phyloP scores from a whole-genome alignment of 192 early-diverging fungal species.

The Phlyctochytrium arcticum region DNA sequence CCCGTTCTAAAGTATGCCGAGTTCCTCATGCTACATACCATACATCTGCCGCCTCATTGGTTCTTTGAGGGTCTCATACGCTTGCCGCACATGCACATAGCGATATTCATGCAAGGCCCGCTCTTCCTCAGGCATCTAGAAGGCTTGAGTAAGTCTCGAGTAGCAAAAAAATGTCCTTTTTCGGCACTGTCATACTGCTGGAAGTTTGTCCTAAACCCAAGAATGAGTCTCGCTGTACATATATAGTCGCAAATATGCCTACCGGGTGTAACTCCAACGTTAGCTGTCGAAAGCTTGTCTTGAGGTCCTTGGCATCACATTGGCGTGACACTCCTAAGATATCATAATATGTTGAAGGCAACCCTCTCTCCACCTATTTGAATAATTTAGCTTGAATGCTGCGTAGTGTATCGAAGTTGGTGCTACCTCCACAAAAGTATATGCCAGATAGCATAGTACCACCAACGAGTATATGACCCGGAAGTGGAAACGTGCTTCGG shows the following conservation, averaged over 20 bases:
- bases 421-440: constrained; percentile 33
- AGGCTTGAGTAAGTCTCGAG: not conserved
- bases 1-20: too few relatives aligned
- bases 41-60: constrained; percentile 31
- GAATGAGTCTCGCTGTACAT: too few relatives aligned
- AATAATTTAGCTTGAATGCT: too few relatives aligned
- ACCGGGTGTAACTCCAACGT: constrained; percentile 47
- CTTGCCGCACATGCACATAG: constrained; percentile 37
- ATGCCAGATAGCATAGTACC: constrained; percentile 29
- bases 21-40: constrained; percentile 39
- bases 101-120: constrained; percentile 4
- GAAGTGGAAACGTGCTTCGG: constrained; percentile 21
- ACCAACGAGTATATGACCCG: constrained; percentile 29
- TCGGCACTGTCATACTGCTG: not conserved
- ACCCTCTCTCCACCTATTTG: constrained; percentile 28
- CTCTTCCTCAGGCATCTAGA: constrained; percentile 7
- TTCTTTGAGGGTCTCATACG: constrained; percentile 45
- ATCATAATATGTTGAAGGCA: constrained; percentile 42
- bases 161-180: not conserved
- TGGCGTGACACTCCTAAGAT: constrained; percentile 15
- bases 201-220: constrained; percentile 12
- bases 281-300: constrained; percentile 26
- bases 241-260: constrained; percentile 2
- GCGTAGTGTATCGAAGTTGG: not conserved
- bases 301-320: constrained; percentile 26